phyloP scores from a whole-genome alignment of 345 rosid genomes.

The Euphorbia pulcherrima region DNA sequence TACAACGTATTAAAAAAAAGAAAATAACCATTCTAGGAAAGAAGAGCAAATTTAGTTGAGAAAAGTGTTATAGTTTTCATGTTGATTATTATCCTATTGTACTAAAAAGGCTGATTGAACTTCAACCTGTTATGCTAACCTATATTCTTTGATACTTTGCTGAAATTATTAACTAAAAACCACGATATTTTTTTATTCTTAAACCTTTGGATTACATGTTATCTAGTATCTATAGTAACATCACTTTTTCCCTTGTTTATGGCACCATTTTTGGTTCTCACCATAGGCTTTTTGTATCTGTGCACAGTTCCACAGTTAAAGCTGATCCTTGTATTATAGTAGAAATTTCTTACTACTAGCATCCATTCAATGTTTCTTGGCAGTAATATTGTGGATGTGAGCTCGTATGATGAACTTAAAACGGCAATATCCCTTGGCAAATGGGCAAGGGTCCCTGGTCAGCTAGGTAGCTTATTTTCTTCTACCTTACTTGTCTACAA shows the following conservation, averaged over 20 bases:
- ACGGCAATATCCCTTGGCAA: slow-evolving; percentile 66
- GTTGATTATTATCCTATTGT: no score
- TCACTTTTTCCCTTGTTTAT: background rate
- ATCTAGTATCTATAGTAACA: background rate
- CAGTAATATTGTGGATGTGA: slow-evolving; percentile 87
- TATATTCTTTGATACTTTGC: no score
- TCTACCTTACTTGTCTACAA: background rate
- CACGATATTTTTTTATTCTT: no score
- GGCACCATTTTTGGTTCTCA: background rate
- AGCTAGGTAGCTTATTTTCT: slow-evolving; percentile 44
- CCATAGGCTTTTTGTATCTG: background rate
- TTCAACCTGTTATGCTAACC: no score
- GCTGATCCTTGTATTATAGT: background rate
- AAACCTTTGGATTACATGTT: no score
- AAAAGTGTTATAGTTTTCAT: no score
- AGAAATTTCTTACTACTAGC: background rate
- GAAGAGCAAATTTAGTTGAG: no score
- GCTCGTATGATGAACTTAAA: slow-evolving; percentile 78
- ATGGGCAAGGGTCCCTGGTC: slow-evolving; percentile 99
- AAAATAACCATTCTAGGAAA: no score
- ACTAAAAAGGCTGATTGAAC: no score
- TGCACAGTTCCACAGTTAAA: background rate
- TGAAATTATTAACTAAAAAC: no score
- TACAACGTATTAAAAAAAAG: no score
- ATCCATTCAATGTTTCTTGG: slow-evolving; percentile 18